Conservation (phyloP, 495 filamentous ascomycete genomes). For the Podospora fimiseda region DNA sequence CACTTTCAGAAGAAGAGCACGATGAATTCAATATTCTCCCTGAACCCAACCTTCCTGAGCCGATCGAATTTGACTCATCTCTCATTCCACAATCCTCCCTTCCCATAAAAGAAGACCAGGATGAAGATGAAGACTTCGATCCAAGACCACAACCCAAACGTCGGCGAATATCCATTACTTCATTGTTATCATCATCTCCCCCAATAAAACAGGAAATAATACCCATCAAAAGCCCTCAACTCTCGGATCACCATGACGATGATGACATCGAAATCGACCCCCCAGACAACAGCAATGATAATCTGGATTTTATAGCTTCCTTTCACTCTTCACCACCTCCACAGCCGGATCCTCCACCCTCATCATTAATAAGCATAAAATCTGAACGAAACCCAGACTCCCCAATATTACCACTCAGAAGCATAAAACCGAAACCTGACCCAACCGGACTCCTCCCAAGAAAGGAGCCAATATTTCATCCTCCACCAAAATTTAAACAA, state of each 20-base stretch:
- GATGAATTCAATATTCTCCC: background rate
- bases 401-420: background rate
- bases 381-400: background rate
- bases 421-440: slow-evolving; percentile 3
- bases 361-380: background rate
- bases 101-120: slow-evolving; percentile 1
- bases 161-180: slow-evolving; percentile 21
- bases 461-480: slow-evolving; percentile 27
- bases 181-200: slow-evolving; percentile 12
- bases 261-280: slow-evolving; percentile 22
- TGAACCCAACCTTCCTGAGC: slow-evolving; percentile 16
- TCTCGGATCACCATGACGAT: background rate
- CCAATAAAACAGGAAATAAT: slow-evolving; percentile 5
- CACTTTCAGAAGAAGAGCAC: background rate
- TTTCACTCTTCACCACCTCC: background rate
- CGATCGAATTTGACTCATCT: slow-evolving; percentile 31
- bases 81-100: slow-evolving; percentile 18
- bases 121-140: slow-evolving; percentile 1
- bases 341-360: background rate
- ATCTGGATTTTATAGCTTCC: slow-evolving; percentile 5
- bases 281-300: slow-evolving; percentile 8
- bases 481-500: slow-evolving; percentile 38
- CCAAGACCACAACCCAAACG: slow-evolving; percentile 22
- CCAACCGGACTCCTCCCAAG: background rate
- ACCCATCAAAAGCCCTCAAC: background rate